Evolutionary conservation across 306 rosid species (phyloP).

Genomic region (Citrullus mucosospermus): DNA sequence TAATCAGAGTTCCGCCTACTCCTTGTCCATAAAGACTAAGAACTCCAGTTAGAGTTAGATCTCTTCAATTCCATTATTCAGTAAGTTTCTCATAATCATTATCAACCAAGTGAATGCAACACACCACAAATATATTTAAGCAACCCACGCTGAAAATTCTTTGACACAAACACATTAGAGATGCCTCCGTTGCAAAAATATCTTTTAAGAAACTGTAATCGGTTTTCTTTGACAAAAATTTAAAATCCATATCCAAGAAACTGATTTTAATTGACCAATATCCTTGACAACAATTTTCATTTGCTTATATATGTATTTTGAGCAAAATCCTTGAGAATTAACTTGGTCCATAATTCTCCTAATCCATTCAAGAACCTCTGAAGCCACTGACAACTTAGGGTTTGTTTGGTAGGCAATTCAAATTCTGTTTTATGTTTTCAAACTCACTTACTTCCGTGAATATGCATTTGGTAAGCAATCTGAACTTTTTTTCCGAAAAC

Average conservation of each 20-base stretch:
- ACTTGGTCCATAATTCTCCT: neutral
- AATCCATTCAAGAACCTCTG: neutral
- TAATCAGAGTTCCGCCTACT: neutral
- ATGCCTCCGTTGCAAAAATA: neutral
- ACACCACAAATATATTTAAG: neutral
- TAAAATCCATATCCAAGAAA: too few species aligned
- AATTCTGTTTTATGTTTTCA: too few species aligned
- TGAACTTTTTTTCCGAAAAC: too few species aligned
- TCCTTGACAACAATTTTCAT: neutral
- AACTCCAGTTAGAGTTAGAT: neutral
- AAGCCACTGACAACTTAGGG: neutral
- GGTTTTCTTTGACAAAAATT: too few species aligned
- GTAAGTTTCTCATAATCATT: neutral
- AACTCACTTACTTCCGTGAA: too few species aligned
- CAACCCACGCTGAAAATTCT: neutral
- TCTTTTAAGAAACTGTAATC: too few species aligned
- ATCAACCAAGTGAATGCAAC: neutral
- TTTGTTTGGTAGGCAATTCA: too few species aligned
- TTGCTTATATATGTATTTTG: neutral
- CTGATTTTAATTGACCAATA: too few species aligned
- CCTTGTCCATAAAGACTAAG: neutral
- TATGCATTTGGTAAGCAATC: too few species aligned
- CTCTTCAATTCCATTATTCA: neutral
- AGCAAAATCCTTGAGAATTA: neutral
- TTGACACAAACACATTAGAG: neutral